Conservation (phyloP, 106 monocot genomes). For the Ottelia alismoides region DNA sequence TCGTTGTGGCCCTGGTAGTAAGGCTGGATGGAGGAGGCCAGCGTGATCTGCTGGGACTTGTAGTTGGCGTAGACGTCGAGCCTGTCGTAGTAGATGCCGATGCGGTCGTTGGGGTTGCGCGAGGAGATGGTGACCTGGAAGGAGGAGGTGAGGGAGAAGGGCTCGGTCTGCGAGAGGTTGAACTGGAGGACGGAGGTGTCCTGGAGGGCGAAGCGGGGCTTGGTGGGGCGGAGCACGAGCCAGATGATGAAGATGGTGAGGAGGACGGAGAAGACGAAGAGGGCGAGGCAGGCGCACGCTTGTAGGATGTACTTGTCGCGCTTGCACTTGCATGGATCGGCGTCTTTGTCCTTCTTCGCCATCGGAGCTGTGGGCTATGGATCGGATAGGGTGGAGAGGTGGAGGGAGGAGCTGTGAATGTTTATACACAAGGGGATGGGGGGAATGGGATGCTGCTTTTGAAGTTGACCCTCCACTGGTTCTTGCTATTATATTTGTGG, state of each 20-base stretch:
- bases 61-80: constrained; percentile 32
- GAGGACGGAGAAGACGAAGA: constrained; percentile 1
- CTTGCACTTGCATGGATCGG: too few species aligned
- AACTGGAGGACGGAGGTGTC: constrained; percentile 8
- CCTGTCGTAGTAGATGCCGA: constrained; percentile 53
- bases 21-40: constrained; percentile 8
- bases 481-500: too few species aligned
- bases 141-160: constrained; percentile 19
- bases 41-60: constrained; percentile 33
- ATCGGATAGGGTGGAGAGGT: too few species aligned
- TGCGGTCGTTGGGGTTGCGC: constrained; percentile 48
- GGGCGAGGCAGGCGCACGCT: too few species aligned
- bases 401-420: too few species aligned
- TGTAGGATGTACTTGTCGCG: too few species aligned
- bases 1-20: constrained; percentile 41
- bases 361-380: too few species aligned
- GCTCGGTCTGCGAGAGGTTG: constrained; percentile 5
- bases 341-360: too few species aligned
- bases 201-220: constrained; percentile 10
- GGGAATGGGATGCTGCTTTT: too few species aligned
- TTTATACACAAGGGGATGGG: too few species aligned
- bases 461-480: too few species aligned
- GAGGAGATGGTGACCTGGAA: constrained; percentile 39
- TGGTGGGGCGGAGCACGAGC: constrained; percentile 15
- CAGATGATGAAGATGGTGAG: constrained; percentile 9